Base-by-base conservation (phyloP, 257 asterid species). In the Nicotiana tabacum region DNA sequence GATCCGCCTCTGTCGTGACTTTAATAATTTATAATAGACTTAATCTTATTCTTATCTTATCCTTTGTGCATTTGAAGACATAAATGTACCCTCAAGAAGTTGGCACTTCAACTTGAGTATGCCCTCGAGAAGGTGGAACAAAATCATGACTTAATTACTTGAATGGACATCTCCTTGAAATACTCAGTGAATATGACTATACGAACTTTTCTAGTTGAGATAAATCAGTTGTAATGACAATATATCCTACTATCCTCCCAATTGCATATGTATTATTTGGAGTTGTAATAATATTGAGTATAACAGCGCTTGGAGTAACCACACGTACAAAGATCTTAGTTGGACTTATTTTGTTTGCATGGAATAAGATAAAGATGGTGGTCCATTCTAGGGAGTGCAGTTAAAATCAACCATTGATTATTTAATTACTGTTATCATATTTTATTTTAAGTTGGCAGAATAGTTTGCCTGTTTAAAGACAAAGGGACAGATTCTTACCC, bases 41-140 rank as follows among this genome's bases (percentile, higher is more conserved):
- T 35, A 35, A 33, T 33, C 37, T 5, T 35, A 27, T 27, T 24
- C 18, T 27, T 4, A 6, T 35, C 35, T 6, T 70, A 68, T n/a
- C 60, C 0, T 70, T n/a, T 5, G 21, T 0, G 0, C 11, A 21
- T 21, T 3, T 21, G n/a, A 43, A 70, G 35, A 21, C 21, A 21
- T 70, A 43, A 70, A 70, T 70, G 58, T 43, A 70, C 12, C 78
- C 78, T 70, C 57, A 21, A 24, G 78, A 70, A 70, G 78, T 70
- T 70, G 78, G 60, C 78, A 70, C 78, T 70, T 70, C 60, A 43
- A 35, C n/a, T 69, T 70, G 58, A 11, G 46, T n/a, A 57, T 70
- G 6, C 60, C 60, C 60, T 70, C 60, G 24, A 12, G 78, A 43
- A 11, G 27, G 46, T 70, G 60, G 60, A 57, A 70, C 35, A 35